Conservation (phyloP, 805 yeast species). For the Sugiyamaella americana region DNA sequence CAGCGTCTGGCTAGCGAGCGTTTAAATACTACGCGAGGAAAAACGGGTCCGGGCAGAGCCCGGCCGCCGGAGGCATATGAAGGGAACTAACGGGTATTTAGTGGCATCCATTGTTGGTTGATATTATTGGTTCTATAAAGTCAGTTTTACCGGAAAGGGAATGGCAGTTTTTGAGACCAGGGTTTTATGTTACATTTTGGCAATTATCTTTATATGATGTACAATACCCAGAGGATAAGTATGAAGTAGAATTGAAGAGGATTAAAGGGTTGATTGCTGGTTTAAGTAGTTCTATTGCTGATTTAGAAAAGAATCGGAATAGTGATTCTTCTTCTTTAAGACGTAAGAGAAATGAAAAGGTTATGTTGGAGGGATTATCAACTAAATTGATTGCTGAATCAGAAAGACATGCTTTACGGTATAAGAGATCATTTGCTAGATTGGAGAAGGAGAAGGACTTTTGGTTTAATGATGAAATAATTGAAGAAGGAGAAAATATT, state of each 20-base stretch:
- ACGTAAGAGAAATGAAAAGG: conserved; percentile 6
- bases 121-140: conserved; percentile 28
- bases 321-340: conserved; percentile 1
- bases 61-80: no score
- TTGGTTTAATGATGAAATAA: conserved; percentile 26
- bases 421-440: conserved; percentile 28
- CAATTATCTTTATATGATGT: conserved; percentile 65
- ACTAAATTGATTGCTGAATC: conserved; percentile 32
- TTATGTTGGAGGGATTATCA: conserved; percentile 4
- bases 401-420: conserved; percentile 41
- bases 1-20: no score
- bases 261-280: conserved; percentile 67
- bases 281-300: conserved; percentile 54
- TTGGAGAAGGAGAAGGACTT: conserved; percentile 26
- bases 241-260: conserved; percentile 34
- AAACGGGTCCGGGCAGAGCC: no score
- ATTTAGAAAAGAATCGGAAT: conserved; percentile 65
- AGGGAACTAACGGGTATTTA: background rate
- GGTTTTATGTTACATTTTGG: conserved; percentile 66
- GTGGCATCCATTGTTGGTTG: conserved; percentile 36
- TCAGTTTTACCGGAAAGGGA: conserved; percentile 23
- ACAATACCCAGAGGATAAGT: conserved; percentile 44
- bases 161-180: conserved; percentile 28
- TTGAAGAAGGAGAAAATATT: conserved; percentile 1
- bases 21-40: no score